Conservation (phyloP, 495 filamentous ascomycete species). For the Xylaria acuta region DNA sequence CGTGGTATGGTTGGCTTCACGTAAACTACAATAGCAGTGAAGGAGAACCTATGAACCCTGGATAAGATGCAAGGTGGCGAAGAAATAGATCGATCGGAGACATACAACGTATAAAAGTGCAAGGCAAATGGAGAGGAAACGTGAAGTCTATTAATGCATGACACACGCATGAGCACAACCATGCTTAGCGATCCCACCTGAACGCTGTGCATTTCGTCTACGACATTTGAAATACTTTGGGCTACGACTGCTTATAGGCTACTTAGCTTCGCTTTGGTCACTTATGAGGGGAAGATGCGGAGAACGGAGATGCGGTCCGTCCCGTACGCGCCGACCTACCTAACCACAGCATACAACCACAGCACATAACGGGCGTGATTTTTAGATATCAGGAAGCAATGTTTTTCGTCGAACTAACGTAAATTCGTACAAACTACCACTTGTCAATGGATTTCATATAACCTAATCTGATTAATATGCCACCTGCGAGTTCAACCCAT, state of each 20-base stretch:
- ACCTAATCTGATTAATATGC: conserved; percentile 44
- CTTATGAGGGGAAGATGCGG: conserved; percentile 12
- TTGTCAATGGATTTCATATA: not conserved
- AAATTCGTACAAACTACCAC: not conserved
- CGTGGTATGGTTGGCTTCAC: not conserved
- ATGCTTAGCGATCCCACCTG: not conserved
- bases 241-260: not conserved
- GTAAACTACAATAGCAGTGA: not conserved
- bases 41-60: not conserved
- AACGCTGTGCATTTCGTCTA: not conserved
- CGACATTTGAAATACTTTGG: not conserved
- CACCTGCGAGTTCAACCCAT: conserved; percentile 62
- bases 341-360: not conserved
- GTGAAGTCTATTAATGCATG: not conserved
- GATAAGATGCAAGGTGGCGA: not conserved
- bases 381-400: not conserved
- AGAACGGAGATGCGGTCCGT: not conserved
- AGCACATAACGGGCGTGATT: not conserved
- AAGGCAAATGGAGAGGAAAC: not conserved
- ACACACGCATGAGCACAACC: not conserved
- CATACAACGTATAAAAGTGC: not conserved
- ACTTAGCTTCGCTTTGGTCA: not conserved
- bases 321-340: not conserved
- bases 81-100: not conserved
- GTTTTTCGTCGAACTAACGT: not conserved